These are phyloP conservation scores for Auricularia cornea DNA, from an alignment of 768 basidiomycete species.

Conservation along the genomic window DNA sequence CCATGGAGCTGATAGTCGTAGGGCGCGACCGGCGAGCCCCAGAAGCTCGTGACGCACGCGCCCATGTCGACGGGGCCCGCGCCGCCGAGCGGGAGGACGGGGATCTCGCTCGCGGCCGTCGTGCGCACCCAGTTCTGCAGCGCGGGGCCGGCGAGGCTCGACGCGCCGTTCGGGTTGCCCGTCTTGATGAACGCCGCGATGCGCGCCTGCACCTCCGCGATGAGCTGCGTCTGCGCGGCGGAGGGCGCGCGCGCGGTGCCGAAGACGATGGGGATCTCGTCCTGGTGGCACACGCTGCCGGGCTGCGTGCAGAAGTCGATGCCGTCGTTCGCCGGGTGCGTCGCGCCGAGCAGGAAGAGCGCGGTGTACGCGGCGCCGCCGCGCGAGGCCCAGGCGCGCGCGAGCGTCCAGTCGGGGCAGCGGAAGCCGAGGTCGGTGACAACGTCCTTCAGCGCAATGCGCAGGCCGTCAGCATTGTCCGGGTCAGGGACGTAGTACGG, in stretches of 20 bases:
- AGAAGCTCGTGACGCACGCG: not conserved
- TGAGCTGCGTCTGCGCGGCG: conserved; percentile 47
- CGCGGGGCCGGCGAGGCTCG: not conserved
- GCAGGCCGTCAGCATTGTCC: conserved; percentile 18
- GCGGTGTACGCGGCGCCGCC: conserved; percentile 60
- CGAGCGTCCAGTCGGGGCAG: conserved; percentile 64
- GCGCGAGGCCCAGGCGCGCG: conserved; percentile 53
- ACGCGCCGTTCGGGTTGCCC: conserved; percentile 49
- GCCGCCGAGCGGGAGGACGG: not conserved
- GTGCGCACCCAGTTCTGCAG: not conserved
- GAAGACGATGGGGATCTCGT: conserved; percentile 16
- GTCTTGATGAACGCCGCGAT: conserved; percentile 57
- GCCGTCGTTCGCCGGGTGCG: conserved; percentile 58
- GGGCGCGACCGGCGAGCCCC: not conserved
- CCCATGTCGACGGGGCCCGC: not conserved
- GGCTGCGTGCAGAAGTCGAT: conserved; percentile 47
- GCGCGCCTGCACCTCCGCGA: conserved; percentile 55
- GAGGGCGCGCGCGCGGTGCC: conserved; percentile 53
- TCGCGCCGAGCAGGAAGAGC: conserved; percentile 53
- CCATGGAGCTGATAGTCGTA: not conserved
- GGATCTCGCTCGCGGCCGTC: not conserved
- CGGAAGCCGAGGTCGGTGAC: conserved; percentile 67
- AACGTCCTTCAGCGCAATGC: conserved; percentile 47
- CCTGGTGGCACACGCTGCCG: conserved; percentile 61
- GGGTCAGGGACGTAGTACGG: conserved; percentile 37